These are phyloP conservation scores for Leishmania turanica DNA, from an alignment of 208 protist genomes.

Conservation along the genomic window DNA sequence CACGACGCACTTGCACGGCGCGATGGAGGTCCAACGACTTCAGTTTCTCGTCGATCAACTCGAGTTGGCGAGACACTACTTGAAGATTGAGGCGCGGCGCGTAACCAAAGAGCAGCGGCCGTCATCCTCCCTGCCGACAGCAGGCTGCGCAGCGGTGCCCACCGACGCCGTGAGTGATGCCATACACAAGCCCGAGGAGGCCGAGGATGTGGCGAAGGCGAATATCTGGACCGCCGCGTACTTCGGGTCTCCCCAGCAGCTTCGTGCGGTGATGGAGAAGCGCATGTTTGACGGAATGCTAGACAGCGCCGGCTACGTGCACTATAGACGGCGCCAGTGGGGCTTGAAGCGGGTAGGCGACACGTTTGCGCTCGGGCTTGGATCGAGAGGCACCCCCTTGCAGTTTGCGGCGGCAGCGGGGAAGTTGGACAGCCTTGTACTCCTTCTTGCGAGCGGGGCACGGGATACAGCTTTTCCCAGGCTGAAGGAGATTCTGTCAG, in stretches of 20 bases:
- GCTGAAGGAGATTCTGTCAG: conserved; percentile 67
- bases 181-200: conserved; percentile 13
- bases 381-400: conserved; percentile 72
- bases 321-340: conserved; percentile 63
- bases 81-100: conserved; percentile 44
- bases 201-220: conserved; percentile 37
- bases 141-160: background rate
- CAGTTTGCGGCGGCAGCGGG: conserved; percentile 81
- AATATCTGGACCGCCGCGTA: conserved; percentile 85
- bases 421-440: conserved; percentile 75
- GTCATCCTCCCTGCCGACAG: too few species aligned
- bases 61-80: conserved; percentile 65
- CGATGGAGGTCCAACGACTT: conserved; percentile 35
- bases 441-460: conserved; percentile 68
- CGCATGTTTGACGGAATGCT: conserved; percentile 37
- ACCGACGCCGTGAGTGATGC: conserved; percentile 1
- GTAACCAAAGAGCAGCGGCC: conserved; percentile 1
- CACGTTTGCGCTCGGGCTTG: conserved; percentile 62
- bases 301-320: conserved; percentile 59
- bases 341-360: conserved; percentile 56
- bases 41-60: conserved; percentile 77
- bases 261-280: conserved; percentile 51
- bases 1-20: conserved; percentile 3
- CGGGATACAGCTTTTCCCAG: conserved; percentile 42
- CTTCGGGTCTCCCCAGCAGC: conserved; percentile 47